Evolutionary conservation across 169 alveolate genomes (phyloP).

Genomic region (Perkinsus chesapeaki): DNA sequence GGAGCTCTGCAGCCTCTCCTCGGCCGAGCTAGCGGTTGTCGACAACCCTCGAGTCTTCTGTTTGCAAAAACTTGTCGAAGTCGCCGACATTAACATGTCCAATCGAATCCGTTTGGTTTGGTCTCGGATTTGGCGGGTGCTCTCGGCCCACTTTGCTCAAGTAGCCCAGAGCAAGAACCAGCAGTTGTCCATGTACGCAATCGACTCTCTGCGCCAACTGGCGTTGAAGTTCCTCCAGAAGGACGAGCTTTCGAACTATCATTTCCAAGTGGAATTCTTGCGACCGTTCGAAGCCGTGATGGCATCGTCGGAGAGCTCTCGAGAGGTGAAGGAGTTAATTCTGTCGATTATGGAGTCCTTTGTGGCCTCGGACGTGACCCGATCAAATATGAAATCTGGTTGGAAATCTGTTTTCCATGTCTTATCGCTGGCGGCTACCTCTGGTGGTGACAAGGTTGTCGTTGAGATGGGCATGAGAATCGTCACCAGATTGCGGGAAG

Average conservation of each 20-base stretch:
- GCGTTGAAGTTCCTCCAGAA: slow-evolving; percentile 64
- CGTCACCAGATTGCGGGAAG: background rate
- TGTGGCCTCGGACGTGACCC: background rate
- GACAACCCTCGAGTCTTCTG: slow-evolving; percentile 61
- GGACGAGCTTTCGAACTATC: slow-evolving; percentile 58
- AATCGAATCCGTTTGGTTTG: slow-evolving; percentile 62
- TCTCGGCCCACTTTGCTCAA: slow-evolving; percentile 57
- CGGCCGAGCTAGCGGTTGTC: slow-evolving; percentile 50
- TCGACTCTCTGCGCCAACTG: slow-evolving; percentile 71
- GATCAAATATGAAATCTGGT: slow-evolving; percentile 19
- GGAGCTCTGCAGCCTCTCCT: slow-evolving; percentile 54
- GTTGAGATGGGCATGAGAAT: background rate
- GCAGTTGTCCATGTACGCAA: slow-evolving; percentile 55
- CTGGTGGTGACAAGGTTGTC: background rate
- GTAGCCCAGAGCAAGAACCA: slow-evolving; percentile 36
- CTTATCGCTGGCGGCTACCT: background rate
- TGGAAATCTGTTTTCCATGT: slow-evolving; percentile 7
- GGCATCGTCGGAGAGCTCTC: slow-evolving; percentile 23
- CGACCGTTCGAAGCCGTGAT: slow-evolving; percentile 64
- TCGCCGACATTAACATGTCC: slow-evolving; percentile 69
- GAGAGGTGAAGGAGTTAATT: slow-evolving; percentile 13
- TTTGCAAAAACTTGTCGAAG: slow-evolving; percentile 73
- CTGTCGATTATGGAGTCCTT: slow-evolving; percentile 1
- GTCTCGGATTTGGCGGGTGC: slow-evolving; percentile 64
- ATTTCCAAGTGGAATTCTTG: slow-evolving; percentile 65